phyloP scores from a whole-genome alignment of 2,329 filamentous ascomycete species.

The Cylindrodendrum hubeiense region DNA sequence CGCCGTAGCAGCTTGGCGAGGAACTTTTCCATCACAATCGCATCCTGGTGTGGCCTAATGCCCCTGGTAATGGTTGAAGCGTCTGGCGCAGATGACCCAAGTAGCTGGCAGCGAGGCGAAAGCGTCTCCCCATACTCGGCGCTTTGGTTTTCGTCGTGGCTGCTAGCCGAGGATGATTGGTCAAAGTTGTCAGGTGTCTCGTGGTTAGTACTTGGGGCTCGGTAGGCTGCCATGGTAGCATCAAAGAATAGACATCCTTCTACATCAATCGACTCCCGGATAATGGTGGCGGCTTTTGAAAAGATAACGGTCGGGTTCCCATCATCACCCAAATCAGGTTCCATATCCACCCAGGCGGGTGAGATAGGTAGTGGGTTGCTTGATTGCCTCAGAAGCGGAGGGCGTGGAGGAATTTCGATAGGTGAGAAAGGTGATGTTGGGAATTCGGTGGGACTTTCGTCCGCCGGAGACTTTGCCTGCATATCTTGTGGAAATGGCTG shows the following conservation, averaged over 20 bases:
- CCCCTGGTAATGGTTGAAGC: conserved; percentile 50
- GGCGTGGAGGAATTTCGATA: too few species aligned
- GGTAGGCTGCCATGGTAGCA: conserved; percentile 43
- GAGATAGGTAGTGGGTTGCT: too few species aligned
- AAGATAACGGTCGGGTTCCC: conserved; percentile 52
- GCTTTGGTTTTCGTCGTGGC: conserved; percentile 38
- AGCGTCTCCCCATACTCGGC: neutral
- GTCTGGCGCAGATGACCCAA: conserved; percentile 40
- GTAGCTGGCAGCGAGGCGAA: too few species aligned
- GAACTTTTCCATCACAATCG: conserved; percentile 52
- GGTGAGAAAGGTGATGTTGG: too few species aligned
- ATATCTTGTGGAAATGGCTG: too few species aligned
- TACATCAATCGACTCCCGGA: conserved; percentile 55
- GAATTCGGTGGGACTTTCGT: too few species aligned
- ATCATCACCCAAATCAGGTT: conserved; percentile 11
- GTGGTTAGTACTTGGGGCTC: neutral
- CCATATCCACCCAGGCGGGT: too few species aligned
- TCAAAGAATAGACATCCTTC: conserved; percentile 53
- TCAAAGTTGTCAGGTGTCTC: neutral
- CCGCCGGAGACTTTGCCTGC: too few species aligned
- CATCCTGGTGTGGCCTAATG: conserved; percentile 17
- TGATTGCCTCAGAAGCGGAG: too few species aligned
- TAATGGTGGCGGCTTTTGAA: conserved; percentile 57
- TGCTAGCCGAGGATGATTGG: conserved; percentile 30
- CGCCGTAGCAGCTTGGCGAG: conserved; percentile 56